phyloP scores from a whole-genome alignment of 2,329 filamentous ascomycete genomes.

The Chrysosporium queenslandicum region DNA sequence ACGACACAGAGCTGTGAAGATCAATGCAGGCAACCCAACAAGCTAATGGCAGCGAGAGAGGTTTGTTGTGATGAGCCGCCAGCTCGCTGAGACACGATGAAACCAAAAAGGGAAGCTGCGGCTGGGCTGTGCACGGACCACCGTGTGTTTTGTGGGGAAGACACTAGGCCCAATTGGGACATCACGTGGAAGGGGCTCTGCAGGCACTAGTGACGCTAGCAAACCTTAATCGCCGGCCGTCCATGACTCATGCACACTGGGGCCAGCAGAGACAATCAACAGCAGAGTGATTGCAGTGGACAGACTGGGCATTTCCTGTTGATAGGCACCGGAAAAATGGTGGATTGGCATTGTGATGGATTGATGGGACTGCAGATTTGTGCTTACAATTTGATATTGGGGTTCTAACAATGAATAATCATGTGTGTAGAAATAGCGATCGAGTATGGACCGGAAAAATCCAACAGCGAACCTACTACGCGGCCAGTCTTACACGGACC shows the following conservation, averaged over 20 bases:
- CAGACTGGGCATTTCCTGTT: too few relatives aligned
- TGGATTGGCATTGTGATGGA: too few relatives aligned
- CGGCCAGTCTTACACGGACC: not conserved
- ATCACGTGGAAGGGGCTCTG: too few relatives aligned
- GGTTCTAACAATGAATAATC: too few relatives aligned
- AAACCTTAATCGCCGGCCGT: not conserved
- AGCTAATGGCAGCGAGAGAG: not conserved
- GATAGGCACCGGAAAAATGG: too few relatives aligned
- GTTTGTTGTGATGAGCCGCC: not conserved
- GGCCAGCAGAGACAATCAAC: not conserved
- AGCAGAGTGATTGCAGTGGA: too few relatives aligned
- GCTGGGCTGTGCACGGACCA: slow-evolving; percentile 4
- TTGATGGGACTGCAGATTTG: too few relatives aligned
- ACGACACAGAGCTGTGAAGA: not conserved
- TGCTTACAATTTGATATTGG: too few relatives aligned
- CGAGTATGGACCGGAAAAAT: too few relatives aligned
- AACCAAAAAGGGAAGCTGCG: slow-evolving; percentile 2
- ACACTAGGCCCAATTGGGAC: not conserved
- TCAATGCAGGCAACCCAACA: not conserved
- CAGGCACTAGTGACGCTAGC: not conserved
- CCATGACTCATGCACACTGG: not conserved
- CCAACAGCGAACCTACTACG: too few relatives aligned
- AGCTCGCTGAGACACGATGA: slow-evolving; percentile 7
- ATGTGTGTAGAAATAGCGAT: too few relatives aligned
- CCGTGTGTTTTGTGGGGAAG: slow-evolving; percentile 3